These are phyloP conservation scores for Monosporozyma aquatica DNA, from an alignment of 805 yeast genomes.

Conservation along the genomic window DNA sequence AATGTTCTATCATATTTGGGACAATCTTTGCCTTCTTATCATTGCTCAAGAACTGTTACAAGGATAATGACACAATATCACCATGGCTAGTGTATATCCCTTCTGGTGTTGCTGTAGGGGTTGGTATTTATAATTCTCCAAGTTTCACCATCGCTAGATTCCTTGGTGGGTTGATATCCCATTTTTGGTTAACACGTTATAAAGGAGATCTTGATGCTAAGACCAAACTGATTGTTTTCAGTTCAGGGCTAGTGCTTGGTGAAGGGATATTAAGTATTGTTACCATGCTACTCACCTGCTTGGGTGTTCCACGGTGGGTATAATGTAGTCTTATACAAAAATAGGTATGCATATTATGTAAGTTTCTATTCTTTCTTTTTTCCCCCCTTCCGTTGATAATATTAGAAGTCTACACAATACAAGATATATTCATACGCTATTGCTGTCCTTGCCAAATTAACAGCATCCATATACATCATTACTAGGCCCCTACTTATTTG, in stretches of 20 bases:
- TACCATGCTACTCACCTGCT: constrained; percentile 66
- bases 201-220: constrained; percentile 38
- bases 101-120: constrained; percentile 94
- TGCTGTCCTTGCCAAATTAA: too few species aligned
- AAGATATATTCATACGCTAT: too few species aligned
- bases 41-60: constrained; percentile 49
- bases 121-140: constrained; percentile 91
- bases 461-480: too few species aligned
- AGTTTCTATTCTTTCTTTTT: not conserved
- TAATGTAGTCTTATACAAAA: too few species aligned
- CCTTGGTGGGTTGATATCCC: constrained; percentile 70
- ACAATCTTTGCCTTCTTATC: constrained; percentile 60
- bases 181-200: constrained; percentile 43
- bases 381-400: too few species aligned
- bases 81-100: constrained; percentile 51
- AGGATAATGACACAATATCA: constrained; percentile 34
- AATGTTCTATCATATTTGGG: constrained; percentile 54
- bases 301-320: constrained; percentile 51
- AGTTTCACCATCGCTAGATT: constrained; percentile 90
- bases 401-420: too few species aligned
- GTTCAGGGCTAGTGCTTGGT: constrained; percentile 88
- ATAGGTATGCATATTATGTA: not conserved
- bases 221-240: constrained; percentile 74
- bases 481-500: too few species aligned
- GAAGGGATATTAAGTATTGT: constrained; percentile 85